Evolutionary conservation across 164 flowering plant species (phyloP), one percentile per base, ranked within the genome.

Genomic region (Kalanchoe fedtschenkoi): DNA sequence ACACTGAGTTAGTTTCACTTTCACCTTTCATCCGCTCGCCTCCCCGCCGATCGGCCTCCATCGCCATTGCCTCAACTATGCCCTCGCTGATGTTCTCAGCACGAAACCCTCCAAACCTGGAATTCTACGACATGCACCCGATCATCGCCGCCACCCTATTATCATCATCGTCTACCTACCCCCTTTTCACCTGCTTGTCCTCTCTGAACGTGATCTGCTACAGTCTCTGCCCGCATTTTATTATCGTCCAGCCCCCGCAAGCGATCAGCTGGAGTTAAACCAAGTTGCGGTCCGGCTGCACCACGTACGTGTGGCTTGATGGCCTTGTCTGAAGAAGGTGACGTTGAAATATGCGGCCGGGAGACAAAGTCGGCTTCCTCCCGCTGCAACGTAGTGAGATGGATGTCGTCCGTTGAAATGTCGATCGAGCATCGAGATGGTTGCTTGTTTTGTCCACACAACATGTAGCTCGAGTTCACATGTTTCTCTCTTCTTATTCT

Each of bases 41-140:
- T 84, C 44, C 86, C 51, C 29, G 42, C n/a, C 59, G 2, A 84
- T 76, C 60, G 67, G 68, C 73, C 29, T 71, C 83, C 11, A 56
- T 37, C 29, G 64, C 61, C 68, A 79, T 78, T 0, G 83, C 55
- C 73, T 88, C 93, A 1, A 88, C 83, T n/a, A 91, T 83, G 57
- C 91, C 85, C 64, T 96, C 97, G 62, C 97, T 91, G 66, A 88
- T 91, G 72, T 86, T 96, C 66, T 85, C 87, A 0, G 85, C 61
- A 46, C 80, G 90, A 43, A 75, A 67, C 54, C 81, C 81, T 58
- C 89, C 91, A 34, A 91, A 88, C 67, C 97, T 64, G 5, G 95
- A 92, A 61, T 88, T 91, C 75, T 87, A 86, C 2, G 97, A 84
- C 86, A 91, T 83, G 78, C 66, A 86, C 16, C 38, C 68, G 22